Evolutionary conservation across 2,329 filamentous ascomycete species (phyloP).

Genomic region (Epichloe uncinata): DNA sequence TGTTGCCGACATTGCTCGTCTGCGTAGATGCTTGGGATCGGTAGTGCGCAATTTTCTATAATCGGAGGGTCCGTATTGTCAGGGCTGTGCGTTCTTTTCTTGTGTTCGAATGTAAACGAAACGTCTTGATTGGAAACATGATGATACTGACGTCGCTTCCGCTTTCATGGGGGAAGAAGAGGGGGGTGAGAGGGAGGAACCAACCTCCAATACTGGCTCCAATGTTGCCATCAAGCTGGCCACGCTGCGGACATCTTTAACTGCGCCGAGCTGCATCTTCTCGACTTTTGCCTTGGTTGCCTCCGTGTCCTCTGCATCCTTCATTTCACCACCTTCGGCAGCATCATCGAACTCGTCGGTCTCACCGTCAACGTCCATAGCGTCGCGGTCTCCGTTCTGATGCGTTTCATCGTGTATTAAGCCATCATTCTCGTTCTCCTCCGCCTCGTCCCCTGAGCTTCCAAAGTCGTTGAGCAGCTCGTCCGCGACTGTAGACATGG

Average conservation of each 20-base stretch:
- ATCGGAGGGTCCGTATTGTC: constrained; percentile 39
- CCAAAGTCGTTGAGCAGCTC: constrained; percentile 69
- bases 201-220: constrained; percentile 71
- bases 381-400: constrained; percentile 24
- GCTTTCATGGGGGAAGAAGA: constrained; percentile 7
- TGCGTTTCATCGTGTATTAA: constrained; percentile 28
- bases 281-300: constrained; percentile 68
- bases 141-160: constrained; percentile 7
- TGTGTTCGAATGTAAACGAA: constrained; percentile 47
- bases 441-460: constrained; percentile 58
- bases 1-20: constrained; percentile 58
- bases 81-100: constrained; percentile 46
- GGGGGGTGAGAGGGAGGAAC: constrained; percentile 14
- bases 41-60: constrained; percentile 68
- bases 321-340: constrained; percentile 40
- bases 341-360: constrained; percentile 33
- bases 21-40: constrained; percentile 54
- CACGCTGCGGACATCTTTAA: constrained; percentile 69
- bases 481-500: constrained; percentile 83
- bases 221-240: constrained; percentile 70
- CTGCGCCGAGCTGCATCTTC: constrained; percentile 61
- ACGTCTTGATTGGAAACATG: constrained; percentile 12
- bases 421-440: constrained; percentile 43
- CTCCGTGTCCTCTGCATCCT: constrained; percentile 49
- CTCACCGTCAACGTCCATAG: constrained; percentile 47